These are phyloP conservation scores for Claviceps spartinae DNA, from an alignment of 2,329 filamentous ascomycete genomes.

Conservation along the genomic window DNA sequence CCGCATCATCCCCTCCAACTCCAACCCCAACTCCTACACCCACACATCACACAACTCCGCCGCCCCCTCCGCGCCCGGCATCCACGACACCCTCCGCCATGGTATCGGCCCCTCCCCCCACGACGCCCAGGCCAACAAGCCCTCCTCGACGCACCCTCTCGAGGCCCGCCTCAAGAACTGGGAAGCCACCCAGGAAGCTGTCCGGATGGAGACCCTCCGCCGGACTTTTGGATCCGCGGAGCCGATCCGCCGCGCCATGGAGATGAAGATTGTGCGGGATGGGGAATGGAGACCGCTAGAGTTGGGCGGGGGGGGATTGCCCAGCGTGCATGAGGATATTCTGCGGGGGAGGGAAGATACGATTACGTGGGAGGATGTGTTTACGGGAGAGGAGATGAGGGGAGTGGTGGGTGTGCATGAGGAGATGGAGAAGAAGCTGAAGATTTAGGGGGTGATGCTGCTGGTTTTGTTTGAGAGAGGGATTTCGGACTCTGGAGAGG, in stretches of 20 bases:
- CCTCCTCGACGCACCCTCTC: constrained; percentile 67
- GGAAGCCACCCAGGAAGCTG: constrained; percentile 73
- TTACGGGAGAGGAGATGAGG: constrained; percentile 61
- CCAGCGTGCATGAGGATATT: constrained; percentile 79
- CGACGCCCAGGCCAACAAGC: constrained; percentile 29
- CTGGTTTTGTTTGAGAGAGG: no score
- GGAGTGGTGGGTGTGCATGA: constrained; percentile 64
- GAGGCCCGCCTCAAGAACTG: constrained; percentile 80
- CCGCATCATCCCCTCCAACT: constrained; percentile 66
- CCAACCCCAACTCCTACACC: constrained; percentile 51
- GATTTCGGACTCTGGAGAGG: no score
- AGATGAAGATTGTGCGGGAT: constrained; percentile 73
- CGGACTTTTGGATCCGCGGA: constrained; percentile 86
- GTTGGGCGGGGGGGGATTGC: constrained; percentile 39
- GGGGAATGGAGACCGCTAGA: constrained; percentile 68
- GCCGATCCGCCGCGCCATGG: constrained; percentile 86
- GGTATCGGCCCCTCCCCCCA: constrained; percentile 57
- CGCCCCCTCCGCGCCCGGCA: constrained; percentile 81
- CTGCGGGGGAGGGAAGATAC: constrained; percentile 64
- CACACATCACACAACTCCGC: constrained; percentile 48
- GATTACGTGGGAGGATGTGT: constrained; percentile 90
- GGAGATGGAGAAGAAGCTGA: constrained; percentile 87
- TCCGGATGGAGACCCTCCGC: constrained; percentile 81
- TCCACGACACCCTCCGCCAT: constrained; percentile 84
- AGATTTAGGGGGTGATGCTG: constrained; percentile 37